Evolutionary conservation across 495 filamentous ascomycete species (phyloP).

Genomic region (Aspergillus wentii): DNA sequence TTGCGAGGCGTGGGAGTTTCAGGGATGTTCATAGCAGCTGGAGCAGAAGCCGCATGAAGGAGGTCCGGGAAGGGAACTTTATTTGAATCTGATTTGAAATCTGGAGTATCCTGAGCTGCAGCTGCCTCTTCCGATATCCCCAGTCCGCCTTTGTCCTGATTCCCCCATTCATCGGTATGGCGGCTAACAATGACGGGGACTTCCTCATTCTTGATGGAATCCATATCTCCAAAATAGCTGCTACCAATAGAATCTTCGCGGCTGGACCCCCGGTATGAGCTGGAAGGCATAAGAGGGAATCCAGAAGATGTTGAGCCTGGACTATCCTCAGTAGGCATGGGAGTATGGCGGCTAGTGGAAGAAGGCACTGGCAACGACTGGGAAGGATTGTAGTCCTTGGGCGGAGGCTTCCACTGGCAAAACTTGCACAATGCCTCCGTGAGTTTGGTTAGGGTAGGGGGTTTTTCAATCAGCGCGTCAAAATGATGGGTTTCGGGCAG

Average conservation of each 20-base stretch:
- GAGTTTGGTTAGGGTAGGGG: slow-evolving; percentile 82
- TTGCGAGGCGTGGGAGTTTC: slow-evolving; percentile 49
- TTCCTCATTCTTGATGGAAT: slow-evolving; percentile 74
- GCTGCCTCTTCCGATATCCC: slow-evolving; percentile 57
- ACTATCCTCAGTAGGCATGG: slow-evolving; percentile 65
- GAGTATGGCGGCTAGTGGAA: slow-evolving; percentile 58
- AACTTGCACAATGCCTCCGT: slow-evolving; percentile 78
- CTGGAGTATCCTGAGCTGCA: slow-evolving; percentile 16
- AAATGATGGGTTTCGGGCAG: slow-evolving; percentile 92
- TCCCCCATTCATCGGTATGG: slow-evolving; percentile 72
- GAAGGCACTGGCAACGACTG: slow-evolving; percentile 51
- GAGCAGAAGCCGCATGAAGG: slow-evolving; percentile 62
- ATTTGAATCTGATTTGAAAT: slow-evolving; percentile 22
- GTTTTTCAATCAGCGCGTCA: slow-evolving; percentile 90
- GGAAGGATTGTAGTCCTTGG: slow-evolving; percentile 41
- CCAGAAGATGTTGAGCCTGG: slow-evolving; percentile 77
- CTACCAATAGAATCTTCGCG: slow-evolving; percentile 83
- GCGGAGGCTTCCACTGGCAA: slow-evolving; percentile 88
- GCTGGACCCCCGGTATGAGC: slow-evolving; percentile 71
- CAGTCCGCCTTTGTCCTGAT: slow-evolving; percentile 56
- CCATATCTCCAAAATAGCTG: slow-evolving; percentile 79
- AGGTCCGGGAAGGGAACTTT: slow-evolving; percentile 45
- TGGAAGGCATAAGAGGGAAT: slow-evolving; percentile 62
- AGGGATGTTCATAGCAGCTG: slow-evolving; percentile 52
- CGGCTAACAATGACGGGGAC: slow-evolving; percentile 69